These are phyloP conservation scores for Aspergillus campestris DNA, from an alignment of 495 filamentous ascomycete species.

Conservation along the genomic window DNA sequence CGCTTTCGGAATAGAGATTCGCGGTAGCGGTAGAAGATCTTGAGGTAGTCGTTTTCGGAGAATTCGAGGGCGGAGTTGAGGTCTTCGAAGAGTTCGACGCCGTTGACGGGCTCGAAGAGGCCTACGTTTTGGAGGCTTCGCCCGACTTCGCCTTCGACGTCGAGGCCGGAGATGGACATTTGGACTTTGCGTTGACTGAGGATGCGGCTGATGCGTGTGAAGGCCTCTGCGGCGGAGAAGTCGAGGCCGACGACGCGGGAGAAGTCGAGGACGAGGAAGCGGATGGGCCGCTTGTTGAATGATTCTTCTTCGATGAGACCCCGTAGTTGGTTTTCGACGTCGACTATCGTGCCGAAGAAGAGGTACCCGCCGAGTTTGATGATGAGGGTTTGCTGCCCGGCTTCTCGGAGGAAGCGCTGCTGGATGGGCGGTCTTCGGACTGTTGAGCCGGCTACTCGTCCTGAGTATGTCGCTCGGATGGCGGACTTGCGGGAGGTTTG, in stretches of 20 bases:
- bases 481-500: conserved; percentile 85
- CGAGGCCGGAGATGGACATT: conserved; percentile 73
- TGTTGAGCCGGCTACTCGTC: conserved; percentile 79
- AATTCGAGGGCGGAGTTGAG: conserved; percentile 88
- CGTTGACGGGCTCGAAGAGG: conserved; percentile 56
- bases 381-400: conserved; percentile 78
- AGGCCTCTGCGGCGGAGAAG: conserved; percentile 91
- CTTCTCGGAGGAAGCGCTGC: conserved; percentile 73
- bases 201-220: conserved; percentile 82
- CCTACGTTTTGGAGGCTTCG: conserved; percentile 72
- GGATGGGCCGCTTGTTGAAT: conserved; percentile 68
- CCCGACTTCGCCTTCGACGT: conserved; percentile 63
- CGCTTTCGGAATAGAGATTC: conserved; percentile 28
- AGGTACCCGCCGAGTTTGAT: conserved; percentile 87
- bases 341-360: conserved; percentile 95
- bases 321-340: conserved; percentile 80
- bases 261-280: conserved; percentile 85
- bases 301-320: conserved; percentile 71
- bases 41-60: conserved; percentile 91
- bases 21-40: conserved; percentile 62
- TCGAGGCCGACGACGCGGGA: conserved; percentile 85
- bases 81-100: conserved; percentile 73
- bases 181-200: conserved; percentile 63
- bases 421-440: conserved; percentile 86
- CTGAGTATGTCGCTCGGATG: conserved; percentile 77